Evolutionary conservation across 331 rosid species (phyloP).

Genomic region (Rosa hybrid): DNA sequence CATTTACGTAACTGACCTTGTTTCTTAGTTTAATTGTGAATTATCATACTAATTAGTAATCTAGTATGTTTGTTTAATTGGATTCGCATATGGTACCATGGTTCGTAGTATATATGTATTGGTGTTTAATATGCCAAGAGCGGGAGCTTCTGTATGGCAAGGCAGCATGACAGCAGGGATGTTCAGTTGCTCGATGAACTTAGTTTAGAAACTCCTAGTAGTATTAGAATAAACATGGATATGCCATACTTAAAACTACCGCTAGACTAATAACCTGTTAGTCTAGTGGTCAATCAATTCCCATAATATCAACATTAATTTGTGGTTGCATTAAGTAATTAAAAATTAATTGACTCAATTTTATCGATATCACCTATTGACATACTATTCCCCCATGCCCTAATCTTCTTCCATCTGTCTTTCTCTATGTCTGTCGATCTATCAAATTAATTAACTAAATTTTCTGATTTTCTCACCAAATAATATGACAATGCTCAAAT

Average conservation of each 20-base stretch:
- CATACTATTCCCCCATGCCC: background rate
- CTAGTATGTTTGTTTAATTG: background rate
- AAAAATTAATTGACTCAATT: too few relatives aligned
- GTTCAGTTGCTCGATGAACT: background rate
- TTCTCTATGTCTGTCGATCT: background rate
- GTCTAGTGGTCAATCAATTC: too few relatives aligned
- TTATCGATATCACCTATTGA: too few relatives aligned
- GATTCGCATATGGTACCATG: background rate
- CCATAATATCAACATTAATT: too few relatives aligned
- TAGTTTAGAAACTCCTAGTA: background rate
- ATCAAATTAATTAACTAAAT: too few relatives aligned
- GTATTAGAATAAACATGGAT: background rate
- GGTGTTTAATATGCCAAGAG: background rate
- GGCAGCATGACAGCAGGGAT: background rate
- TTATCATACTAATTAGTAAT: background rate
- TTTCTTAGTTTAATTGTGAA: background rate
- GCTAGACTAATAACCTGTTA: too few relatives aligned
- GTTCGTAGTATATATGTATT: too few relatives aligned
- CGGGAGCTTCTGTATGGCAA: background rate
- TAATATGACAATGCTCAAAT: background rate
- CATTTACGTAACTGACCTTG: conserved; percentile 38
- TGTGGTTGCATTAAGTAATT: too few relatives aligned
- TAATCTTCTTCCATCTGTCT: background rate
- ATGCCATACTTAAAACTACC: background rate
- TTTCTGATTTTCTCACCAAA: too few relatives aligned